Evolutionary conservation across 2,329 filamentous ascomycete genomes (phyloP), one percentile per base, ranked within the genome.

Genomic region (Cercospora nicotianae): DNA sequence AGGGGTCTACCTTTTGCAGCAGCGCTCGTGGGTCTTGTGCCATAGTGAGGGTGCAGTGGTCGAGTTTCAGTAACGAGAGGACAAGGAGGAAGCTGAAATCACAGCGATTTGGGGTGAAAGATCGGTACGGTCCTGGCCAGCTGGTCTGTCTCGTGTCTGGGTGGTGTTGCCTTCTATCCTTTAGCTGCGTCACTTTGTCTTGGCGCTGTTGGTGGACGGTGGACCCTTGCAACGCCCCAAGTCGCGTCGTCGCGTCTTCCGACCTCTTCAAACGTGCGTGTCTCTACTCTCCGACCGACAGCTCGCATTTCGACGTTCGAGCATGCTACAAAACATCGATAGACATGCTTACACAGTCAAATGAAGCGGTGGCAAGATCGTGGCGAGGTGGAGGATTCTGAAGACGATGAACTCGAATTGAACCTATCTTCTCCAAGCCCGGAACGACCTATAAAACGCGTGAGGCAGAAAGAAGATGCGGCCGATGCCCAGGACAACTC

Each of bases 1-100:
- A 26, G 66, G 63, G 42, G 70, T 66, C 66, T 62, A 93, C 91
- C 86, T 93, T 92, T 81, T 93, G 90, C 59, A 94, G 84, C 66
- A 95, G 84, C 72, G 88, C 90, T 79, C 90, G 88, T 70, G 91
- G 91, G 80, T 94, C 91, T 84, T 91, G 88, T 70, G 90, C 84
- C 90, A 93, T 93, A 63, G 28, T 65, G 64, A 36, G 28, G 23
- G 39, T 18, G 36, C 1, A 8, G n/a, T 16, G n/a, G 28, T 16
- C 9, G 55, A 9, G n/a, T 18, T 23, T 23, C 8, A 28, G 30
- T 28, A 59, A 23, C 3, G 55, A 58, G 26, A 33, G 48, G 26
- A 63, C 39, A 16, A 13, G 33, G 23, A 20, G 28, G 33, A 39
- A 39, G 16, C 36, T 48, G 60, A 23, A 6, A 13, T 36, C 20